Evolutionary conservation across 2,329 filamentous ascomycete genomes (phyloP), one percentile per base, ranked within the genome.

Genomic region (Gnomoniopsis sp.): DNA sequence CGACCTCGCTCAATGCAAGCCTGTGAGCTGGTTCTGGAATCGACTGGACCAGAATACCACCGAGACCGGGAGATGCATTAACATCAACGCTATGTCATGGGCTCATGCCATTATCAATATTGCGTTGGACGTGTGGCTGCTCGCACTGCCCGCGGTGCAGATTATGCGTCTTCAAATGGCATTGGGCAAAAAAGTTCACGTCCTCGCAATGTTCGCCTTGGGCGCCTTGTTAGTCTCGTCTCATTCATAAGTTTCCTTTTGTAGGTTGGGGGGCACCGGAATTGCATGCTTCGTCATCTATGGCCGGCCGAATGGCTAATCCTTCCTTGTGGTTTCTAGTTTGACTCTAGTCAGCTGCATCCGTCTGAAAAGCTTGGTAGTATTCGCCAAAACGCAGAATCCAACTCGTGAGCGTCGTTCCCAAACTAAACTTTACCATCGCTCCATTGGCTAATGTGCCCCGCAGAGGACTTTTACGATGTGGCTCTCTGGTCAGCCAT

Each of bases 21-120:
- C 55, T 4, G 22, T 57, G 30, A 52, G 38, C 22, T 57, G 51
- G 44, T 57, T 57, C 49, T 57, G 55, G 55, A 44, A 57, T 6
- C 52, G 46, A 26, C 21, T 26, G 14, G 23, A n/a, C 14, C 21
- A 48, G 15, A 12, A 48, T 23, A 48, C 21, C 19, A 10, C 15
- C 15, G 1, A 57, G 55, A 26, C 36, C 33, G 6, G 55, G 52
- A 30, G 21, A 46, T 57, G 55, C 44, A 57, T 52, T 6, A 38
- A 57, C 15, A 52, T 57, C n/a, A 38, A 57, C 19, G 55, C n/a
- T 2, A 57, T 57, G 55, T 30, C 49, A 3, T 57, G 55, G 55
- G 19, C 55, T 11, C 55, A 57, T 17, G 55, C 55, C 6, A 57
- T 57, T 8, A 48, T 57, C 41, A 57, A 53, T 23, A 57, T 57